Conservation (phyloP, 208 protist genomes). For the Trypanosomatidae sp. region DNA sequence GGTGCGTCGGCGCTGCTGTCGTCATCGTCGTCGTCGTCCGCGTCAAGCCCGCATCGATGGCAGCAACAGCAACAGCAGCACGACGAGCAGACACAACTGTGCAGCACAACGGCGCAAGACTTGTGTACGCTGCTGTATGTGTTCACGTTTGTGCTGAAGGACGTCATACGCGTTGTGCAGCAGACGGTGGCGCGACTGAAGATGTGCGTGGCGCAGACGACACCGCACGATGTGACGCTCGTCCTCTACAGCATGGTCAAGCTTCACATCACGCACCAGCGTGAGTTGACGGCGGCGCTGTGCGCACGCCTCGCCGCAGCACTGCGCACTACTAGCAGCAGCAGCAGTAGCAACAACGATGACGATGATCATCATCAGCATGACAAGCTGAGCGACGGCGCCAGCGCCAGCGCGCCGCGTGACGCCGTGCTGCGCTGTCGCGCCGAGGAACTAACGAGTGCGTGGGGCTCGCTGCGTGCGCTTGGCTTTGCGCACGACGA, state of each 20-base stretch:
- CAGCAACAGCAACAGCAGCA: neutral
- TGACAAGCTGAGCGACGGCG: too few relatives aligned
- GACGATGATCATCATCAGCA: too few relatives aligned
- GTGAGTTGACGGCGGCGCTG: slow-evolving; percentile 35
- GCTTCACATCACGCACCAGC: slow-evolving; percentile 30
- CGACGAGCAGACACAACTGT: slow-evolving; percentile 9
- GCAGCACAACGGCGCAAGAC: slow-evolving; percentile 50
- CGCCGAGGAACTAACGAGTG: slow-evolving; percentile 47
- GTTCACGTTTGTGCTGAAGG: slow-evolving; percentile 70
- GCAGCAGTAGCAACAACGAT: too few relatives aligned
- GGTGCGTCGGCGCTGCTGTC: neutral
- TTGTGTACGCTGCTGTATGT: slow-evolving; percentile 60
- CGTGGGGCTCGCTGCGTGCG: slow-evolving; percentile 51
- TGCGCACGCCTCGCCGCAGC: slow-evolving; percentile 53
- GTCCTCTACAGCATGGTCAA: slow-evolving; percentile 65
- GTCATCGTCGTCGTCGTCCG: too few relatives aligned
- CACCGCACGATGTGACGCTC: slow-evolving; percentile 48
- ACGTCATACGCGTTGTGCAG: slow-evolving; percentile 71
- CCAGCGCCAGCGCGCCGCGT: too few relatives aligned
- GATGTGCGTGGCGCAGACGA: slow-evolving; percentile 29
- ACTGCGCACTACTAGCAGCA: too few relatives aligned
- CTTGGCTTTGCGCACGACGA: slow-evolving; percentile 12
- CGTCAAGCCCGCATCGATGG: neutral
- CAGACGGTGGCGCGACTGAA: slow-evolving; percentile 64
- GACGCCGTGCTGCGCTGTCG: too few relatives aligned